A percentile compares a stretch with the other conserved stretches of the same genome.
Evolutionary conservation across 2,329 filamentous ascomycete genomes (phyloP).

Genomic region (Teratosphaeria zuluensis): DNA sequence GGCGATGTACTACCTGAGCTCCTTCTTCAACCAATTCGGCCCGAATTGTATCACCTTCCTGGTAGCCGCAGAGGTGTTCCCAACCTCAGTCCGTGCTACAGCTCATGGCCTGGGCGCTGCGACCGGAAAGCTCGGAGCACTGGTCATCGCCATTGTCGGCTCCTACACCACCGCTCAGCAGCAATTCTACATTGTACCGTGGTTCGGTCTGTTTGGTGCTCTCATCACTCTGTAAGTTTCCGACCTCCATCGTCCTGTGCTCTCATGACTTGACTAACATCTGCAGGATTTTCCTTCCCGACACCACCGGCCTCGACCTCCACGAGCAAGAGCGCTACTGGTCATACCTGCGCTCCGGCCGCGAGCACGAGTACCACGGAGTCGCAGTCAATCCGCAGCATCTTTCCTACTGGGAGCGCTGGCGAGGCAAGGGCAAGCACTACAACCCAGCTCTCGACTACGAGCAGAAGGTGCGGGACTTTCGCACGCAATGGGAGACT

Average conservation of each 20-base stretch:
- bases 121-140: constrained; percentile 72
- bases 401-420: constrained; percentile 67
- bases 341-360: constrained; percentile 41
- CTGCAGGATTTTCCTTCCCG: neutral
- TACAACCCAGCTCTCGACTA: constrained; percentile 80
- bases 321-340: constrained; percentile 1
- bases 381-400: constrained; percentile 80
- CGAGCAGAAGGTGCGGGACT: constrained; percentile 68
- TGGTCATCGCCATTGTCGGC: constrained; percentile 39
- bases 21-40: constrained; percentile 96
- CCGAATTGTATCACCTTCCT: constrained; percentile 92
- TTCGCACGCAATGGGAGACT: constrained; percentile 49
- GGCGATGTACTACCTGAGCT: constrained; percentile 82
- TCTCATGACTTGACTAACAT: neutral
- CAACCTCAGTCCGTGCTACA: constrained; percentile 77
- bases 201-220: constrained; percentile 85
- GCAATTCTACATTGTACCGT: constrained; percentile 56
- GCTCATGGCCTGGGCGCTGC: constrained; percentile 87
- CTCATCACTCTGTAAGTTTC: constrained; percentile 28
- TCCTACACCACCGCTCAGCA: constrained; percentile 1
- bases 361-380: constrained; percentile 72
- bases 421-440: constrained; percentile 3
- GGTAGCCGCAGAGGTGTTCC: constrained; percentile 83
- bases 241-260: neutral
- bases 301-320: neutral